Percentiles rank a stretch among this genome's conserved stretches.
These are phyloP conservation scores for Mycena rebaudengoi DNA, from an alignment of 768 basidiomycete species.

Conservation along the genomic window DNA sequence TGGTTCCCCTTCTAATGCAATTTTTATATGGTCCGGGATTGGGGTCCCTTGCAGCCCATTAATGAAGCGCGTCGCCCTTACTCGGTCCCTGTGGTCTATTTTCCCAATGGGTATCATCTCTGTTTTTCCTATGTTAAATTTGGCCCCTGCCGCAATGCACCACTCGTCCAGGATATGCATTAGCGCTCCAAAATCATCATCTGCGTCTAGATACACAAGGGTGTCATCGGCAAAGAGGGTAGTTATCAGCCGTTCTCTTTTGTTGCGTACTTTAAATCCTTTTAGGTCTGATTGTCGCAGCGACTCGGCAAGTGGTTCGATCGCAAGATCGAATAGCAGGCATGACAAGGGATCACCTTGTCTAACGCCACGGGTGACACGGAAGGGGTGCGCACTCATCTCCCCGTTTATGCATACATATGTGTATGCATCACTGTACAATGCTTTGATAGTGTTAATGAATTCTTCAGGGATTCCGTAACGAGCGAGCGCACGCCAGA, in stretches of 20 bases:
- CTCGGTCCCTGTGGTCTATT: background rate
- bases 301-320: no score
- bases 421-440: constrained; percentile 31
- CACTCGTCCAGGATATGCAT: no score
- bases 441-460: constrained; percentile 25
- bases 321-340: no score
- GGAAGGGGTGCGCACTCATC: constrained; percentile 15
- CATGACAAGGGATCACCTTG: constrained; percentile 41
- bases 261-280: constrained; percentile 26
- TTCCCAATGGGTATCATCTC: constrained; percentile 35
- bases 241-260: background rate
- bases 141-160: no score
- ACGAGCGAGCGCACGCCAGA: constrained; percentile 1
- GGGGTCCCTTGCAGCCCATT: no score
- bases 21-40: no score
- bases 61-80: no score
- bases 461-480: constrained; percentile 19
- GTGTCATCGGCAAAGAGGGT: constrained; percentile 36
- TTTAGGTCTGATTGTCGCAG: constrained; percentile 17
- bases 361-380: constrained; percentile 33
- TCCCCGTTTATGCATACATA: constrained; percentile 34
- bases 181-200: no score
- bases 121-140: constrained; percentile 23
- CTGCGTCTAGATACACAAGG: constrained; percentile 15
- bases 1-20: no score